Base-by-base conservation (phyloP, 139 green algal species). In the Closterium sp. region DNA sequence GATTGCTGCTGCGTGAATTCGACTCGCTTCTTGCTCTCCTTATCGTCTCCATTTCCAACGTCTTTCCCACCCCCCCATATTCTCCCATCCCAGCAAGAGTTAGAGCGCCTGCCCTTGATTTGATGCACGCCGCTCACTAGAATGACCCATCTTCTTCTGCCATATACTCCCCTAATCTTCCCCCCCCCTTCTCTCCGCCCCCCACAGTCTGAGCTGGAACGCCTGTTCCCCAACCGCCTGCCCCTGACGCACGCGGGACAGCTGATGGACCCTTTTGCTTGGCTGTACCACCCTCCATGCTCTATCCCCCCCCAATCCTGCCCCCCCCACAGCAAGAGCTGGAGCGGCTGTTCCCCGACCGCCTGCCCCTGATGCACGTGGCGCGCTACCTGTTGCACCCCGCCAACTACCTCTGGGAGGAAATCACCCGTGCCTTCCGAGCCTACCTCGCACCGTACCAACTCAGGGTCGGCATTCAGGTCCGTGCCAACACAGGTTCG, bases 341-440 rank as follows among this genome's bases (percentile, higher is more conserved):
- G 19, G 87, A 87, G 19, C 55, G 16, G 5, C 23, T 91, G 21
- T 87, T 91, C 33, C 87, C 87, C 69, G 87, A 91, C 33, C 76
- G 87, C 23, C 55, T 33, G 81, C 87, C 87, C 1, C 32, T 91
- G 33, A 91, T 38, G 32, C 35, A 91, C 33, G 55, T 91, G 32
- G 23, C 28, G 0, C 34, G 87, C 21, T 35, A 91, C 81, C 87
- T 91, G 32, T 16, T 91, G 34, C 87, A 91, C 81, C 87, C 87
- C 23, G 33, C 33, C 32, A 91, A 91, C 33, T 81, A 81, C 33
- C 32, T 91, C 33, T 91, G 87, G 87, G 87, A 91, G 87, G 33
- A 38, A 81, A 91, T 91, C 33, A 91, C 87, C 33, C 34, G 87
- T 6, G 33, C 81, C 21, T 83, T 86, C 25, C 31, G 55, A 28